Base-by-base conservation (phyloP, 169 alveolate genomes). In the Babesia ovata region DNA sequence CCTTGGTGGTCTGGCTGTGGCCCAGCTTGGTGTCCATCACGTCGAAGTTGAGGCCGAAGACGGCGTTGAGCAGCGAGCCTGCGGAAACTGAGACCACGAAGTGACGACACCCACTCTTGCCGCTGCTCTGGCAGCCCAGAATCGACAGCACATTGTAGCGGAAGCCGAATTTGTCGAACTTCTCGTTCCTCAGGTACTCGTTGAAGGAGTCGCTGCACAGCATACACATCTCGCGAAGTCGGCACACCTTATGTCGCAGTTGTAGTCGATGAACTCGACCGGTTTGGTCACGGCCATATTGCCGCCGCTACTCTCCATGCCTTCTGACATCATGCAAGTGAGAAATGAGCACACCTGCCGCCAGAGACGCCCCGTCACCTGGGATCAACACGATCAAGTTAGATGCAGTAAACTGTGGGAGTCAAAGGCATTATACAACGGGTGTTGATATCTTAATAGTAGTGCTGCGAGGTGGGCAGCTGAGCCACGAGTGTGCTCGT, bases 41-140 rank as follows among this genome's bases (percentile, higher is more conserved):
- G 58, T 91, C 93, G 70, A 94, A 94, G 29, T 85, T 73, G 56
- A 94, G 82, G 17, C 91, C 93, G 74, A 93, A 94, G 26, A 94
- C 79, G 22, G 84, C 67, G 72, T 94, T 94, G 72, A 94, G 86
- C 50, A 94, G 70, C 48, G 94, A 84, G 62, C 94, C 94, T 90
- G 57, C 26, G 56, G 0, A 21, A 48, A 24, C 8, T 42, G 42
- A 14, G 26, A 36, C 9, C 3, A 0, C 61, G 45, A 21, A 33
- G 52, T 7, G 29, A 36, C 17, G 7, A 7, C 10, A 77, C 33
- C 75, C 61, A 89, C 98, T 94, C 85, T 94, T 94, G 39, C 98
- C 98, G 75, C 97, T 94, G 82, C 96, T 91, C 82, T 94, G 98
- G 46, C 95, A 90, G 26, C 98, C 98, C 45, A 94, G 75, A 39